phyloP scores from a whole-genome alignment of 805 yeast species.

The Blastobotrys terrestris region DNA sequence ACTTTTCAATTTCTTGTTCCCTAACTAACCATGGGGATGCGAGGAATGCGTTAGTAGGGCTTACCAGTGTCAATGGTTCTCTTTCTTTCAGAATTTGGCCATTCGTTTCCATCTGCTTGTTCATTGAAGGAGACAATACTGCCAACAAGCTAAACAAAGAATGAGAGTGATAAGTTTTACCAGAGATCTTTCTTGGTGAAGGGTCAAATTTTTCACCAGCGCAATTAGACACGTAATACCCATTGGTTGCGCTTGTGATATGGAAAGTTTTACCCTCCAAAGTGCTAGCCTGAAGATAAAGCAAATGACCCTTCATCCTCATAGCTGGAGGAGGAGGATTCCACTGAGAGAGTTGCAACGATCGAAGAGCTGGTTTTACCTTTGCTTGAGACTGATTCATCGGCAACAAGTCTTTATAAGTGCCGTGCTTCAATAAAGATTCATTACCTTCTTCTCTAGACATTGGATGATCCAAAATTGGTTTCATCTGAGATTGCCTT shows the following conservation, averaged over 20 bases:
- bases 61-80: slow-evolving; percentile 31
- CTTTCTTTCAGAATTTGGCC: slow-evolving; percentile 32
- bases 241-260: slow-evolving; percentile 71
- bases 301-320: slow-evolving; percentile 65
- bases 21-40: slow-evolving; percentile 74
- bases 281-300: slow-evolving; percentile 69
- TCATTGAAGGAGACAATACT: slow-evolving; percentile 49
- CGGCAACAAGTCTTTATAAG: slow-evolving; percentile 20
- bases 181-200: slow-evolving; percentile 32
- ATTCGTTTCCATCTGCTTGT: slow-evolving; percentile 46
- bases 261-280: slow-evolving; percentile 75
- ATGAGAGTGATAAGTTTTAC: slow-evolving; percentile 37
- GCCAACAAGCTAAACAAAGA: slow-evolving; percentile 57
- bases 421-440: neutral
- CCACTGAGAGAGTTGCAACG: slow-evolving; percentile 74
- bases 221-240: slow-evolving; percentile 72
- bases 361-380: slow-evolving; percentile 37
- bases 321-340: slow-evolving; percentile 71
- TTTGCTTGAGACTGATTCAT: neutral
- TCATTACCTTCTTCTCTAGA: slow-evolving; percentile 20
- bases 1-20: slow-evolving; percentile 9
- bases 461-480: slow-evolving; percentile 12
- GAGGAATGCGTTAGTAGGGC: slow-evolving; percentile 53
- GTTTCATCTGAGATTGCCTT: slow-evolving; percentile 8
- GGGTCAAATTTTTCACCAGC: slow-evolving; percentile 69